Conservation (phyloP, 1,284 basidiomycete genomes). For the Cutaneotrichosporon spelunceum region DNA sequence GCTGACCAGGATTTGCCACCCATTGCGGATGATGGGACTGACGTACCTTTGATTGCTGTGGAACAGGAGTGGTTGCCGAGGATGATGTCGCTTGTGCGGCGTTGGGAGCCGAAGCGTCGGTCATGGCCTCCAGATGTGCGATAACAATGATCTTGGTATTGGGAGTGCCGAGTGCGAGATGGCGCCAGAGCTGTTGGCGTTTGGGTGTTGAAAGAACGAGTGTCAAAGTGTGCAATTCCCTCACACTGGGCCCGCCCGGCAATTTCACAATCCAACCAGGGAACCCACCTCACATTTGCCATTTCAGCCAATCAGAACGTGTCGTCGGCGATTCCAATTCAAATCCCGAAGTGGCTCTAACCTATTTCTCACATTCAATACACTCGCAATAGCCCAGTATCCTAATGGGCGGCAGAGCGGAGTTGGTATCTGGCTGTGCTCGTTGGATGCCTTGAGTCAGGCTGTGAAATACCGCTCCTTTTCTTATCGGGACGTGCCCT, state of each 20-base stretch:
- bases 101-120: conserved; percentile 6
- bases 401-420: neutral
- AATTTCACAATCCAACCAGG: neutral
- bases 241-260: neutral
- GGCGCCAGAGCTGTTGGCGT: too few species aligned
- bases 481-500: conserved; percentile 3
- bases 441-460: neutral
- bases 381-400: neutral
- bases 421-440: neutral
- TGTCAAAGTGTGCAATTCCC: neutral
- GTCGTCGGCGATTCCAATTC: conserved; percentile 1
- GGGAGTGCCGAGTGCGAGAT: too few species aligned
- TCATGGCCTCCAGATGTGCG: neutral
- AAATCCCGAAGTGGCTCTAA: conserved; percentile 7
- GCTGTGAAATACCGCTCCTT: neutral
- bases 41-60: conserved; percentile 6
- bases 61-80: neutral
- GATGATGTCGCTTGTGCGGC: neutral
- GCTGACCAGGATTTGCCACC: neutral
- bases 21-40: neutral
- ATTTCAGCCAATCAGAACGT: neutral
- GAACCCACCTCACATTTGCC: neutral
- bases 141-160: neutral
- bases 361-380: neutral
- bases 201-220: too few species aligned